These are phyloP conservation scores for Nepenthes mirabilis DNA, from an alignment of 148 eudicot species.

Conservation along the genomic window DNA sequence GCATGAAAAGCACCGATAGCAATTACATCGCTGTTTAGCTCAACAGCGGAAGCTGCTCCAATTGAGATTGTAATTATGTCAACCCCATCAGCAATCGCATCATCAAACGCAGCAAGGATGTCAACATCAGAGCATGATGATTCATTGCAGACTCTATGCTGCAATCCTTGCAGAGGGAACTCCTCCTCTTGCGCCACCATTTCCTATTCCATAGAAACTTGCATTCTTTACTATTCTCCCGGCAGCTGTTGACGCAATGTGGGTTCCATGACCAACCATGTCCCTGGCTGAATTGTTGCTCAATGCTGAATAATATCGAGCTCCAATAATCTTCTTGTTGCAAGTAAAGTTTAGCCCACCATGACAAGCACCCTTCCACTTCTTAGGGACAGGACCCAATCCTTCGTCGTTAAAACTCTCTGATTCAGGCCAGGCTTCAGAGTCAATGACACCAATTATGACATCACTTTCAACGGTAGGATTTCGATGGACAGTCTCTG, in stretches of 20 bases:
- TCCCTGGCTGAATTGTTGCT: slow-evolving; percentile 22
- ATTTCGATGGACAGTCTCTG: too few species aligned
- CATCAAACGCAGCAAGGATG: slow-evolving; percentile 36
- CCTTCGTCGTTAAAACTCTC: too few species aligned
- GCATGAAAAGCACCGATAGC: slow-evolving; percentile 36
- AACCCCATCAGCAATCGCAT: slow-evolving; percentile 58
- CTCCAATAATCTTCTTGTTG: slow-evolving; percentile 48
- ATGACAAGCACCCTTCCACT: too few species aligned
- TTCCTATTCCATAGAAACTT: slow-evolving; percentile 27
- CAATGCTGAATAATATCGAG: slow-evolving; percentile 5
- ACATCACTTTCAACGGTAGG: too few species aligned
- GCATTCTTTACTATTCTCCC: slow-evolving; percentile 16
- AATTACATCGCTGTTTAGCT: slow-evolving; percentile 6
- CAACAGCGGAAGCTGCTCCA: background rate
- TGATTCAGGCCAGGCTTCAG: too few species aligned
- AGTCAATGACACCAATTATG: too few species aligned
- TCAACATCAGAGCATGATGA: slow-evolving; percentile 1
- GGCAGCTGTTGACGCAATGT: slow-evolving; percentile 53
- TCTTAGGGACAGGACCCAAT: too few species aligned
- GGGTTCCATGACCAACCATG: slow-evolving; percentile 34
- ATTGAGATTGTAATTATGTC: slow-evolving; percentile 36
- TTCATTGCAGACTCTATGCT: slow-evolving; percentile 15
- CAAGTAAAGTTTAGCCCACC: too few species aligned
- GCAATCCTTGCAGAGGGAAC: slow-evolving; percentile 28
- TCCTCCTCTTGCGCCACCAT: slow-evolving; percentile 44